A percentile compares a stretch with the other conserved stretches of the same genome.
Conservation (phyloP, 495 filamentous ascomycete genomes). For the Sordaria brevicollis region DNA sequence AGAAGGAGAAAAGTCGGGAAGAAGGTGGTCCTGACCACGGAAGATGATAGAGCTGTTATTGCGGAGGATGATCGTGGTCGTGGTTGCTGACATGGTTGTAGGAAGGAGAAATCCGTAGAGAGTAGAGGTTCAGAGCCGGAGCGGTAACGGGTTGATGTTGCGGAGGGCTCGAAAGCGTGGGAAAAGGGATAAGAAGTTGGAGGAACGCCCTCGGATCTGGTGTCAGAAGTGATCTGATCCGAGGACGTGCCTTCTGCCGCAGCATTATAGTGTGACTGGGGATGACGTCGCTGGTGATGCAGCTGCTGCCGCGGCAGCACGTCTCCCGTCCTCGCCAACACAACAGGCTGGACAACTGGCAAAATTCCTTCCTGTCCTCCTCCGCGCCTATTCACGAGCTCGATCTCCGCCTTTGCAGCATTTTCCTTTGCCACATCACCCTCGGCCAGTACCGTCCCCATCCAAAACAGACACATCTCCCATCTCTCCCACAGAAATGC, state of each 20-base stretch:
- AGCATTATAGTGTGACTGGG: not conserved
- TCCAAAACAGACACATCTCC: conserved; percentile 34
- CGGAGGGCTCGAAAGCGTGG: not conserved
- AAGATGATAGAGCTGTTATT: not conserved
- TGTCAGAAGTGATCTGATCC: not conserved
- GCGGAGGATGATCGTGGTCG: conserved; percentile 1
- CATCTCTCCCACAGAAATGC: conserved; percentile 23
- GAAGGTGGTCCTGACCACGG: conserved; percentile 1
- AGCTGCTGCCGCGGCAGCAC: not conserved
- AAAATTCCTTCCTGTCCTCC: conserved; percentile 1
- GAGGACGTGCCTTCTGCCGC: not conserved
- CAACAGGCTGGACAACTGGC: not conserved
- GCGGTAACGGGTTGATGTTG: not conserved
- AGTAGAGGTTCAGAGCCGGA: not conserved
- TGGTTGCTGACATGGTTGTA: not conserved
- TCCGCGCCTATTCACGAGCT: not conserved
- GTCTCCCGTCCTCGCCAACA: not conserved
- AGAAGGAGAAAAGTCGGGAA: not conserved
- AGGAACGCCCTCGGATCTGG: not conserved
- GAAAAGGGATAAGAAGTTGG: not conserved
- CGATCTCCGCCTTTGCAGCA: not conserved
- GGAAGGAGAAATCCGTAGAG: not conserved
- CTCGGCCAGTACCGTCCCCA: conserved; percentile 32
- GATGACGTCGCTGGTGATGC: not conserved
- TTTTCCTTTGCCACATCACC: conserved; percentile 22